phyloP scores from a whole-genome alignment of 2,329 filamentous ascomycete species.

The Daldinia sp. region DNA sequence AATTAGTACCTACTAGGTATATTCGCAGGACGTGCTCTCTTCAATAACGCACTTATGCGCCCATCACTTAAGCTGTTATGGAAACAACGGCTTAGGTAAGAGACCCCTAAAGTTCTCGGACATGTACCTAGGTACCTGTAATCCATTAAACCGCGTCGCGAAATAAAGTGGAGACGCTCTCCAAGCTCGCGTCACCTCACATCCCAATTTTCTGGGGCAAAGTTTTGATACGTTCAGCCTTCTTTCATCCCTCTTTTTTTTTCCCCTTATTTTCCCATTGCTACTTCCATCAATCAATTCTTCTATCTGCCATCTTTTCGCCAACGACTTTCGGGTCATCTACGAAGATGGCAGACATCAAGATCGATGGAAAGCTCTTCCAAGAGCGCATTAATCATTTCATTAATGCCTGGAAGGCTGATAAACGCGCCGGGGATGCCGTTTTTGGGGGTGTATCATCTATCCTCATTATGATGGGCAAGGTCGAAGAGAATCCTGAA shows the following conservation, averaged over 20 bases:
- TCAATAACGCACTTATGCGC: no score
- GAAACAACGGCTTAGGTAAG: not conserved
- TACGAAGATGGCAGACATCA: slow-evolving; percentile 80
- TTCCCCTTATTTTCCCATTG: slow-evolving; percentile 14
- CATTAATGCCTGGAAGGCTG: slow-evolving; percentile 92
- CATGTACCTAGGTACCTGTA: slow-evolving; percentile 14
- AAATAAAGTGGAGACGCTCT: slow-evolving; percentile 29
- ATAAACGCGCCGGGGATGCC: slow-evolving; percentile 88
- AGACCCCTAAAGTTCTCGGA: not conserved
- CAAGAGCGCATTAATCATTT: slow-evolving; percentile 92
- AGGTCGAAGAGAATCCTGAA: slow-evolving; percentile 86
- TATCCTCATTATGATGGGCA: slow-evolving; percentile 92
- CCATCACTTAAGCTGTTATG: no score
- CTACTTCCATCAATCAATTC: slow-evolving; percentile 17
- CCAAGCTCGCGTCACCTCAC: slow-evolving; percentile 46
- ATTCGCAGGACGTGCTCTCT: no score
- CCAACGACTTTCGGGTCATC: slow-evolving; percentile 45
- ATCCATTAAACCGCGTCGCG: slow-evolving; percentile 42
- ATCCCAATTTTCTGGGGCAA: slow-evolving; percentile 39
- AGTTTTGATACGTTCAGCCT: slow-evolving; percentile 33
- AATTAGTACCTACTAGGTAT: no score
- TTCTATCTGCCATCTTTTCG: slow-evolving; percentile 47
- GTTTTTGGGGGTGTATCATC: slow-evolving; percentile 89
- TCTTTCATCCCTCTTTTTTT: slow-evolving; percentile 38
- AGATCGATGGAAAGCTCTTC: slow-evolving; percentile 93